A percentile compares a stretch with the other conserved stretches of the same genome.
Conservation (phyloP, 2,329 filamentous ascomycete genomes). For the Claviceps purpurea region DNA sequence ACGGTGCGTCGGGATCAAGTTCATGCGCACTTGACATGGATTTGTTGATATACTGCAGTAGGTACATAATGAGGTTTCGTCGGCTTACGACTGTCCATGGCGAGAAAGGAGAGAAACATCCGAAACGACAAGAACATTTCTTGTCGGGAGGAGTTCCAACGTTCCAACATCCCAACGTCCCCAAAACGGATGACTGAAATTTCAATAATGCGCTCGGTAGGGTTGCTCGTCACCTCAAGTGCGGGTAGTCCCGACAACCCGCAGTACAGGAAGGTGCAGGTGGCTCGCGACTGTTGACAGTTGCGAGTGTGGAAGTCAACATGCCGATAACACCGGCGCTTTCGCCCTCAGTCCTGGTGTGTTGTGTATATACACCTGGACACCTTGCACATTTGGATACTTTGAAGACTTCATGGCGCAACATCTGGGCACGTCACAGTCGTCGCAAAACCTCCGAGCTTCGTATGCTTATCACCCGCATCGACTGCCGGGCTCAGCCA, state of each 20-base stretch:
- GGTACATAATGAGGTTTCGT: neutral
- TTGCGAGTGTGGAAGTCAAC: neutral
- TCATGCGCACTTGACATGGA: neutral
- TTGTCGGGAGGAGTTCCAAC: neutral
- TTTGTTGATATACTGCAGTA: constrained; percentile 1
- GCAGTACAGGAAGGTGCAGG: neutral
- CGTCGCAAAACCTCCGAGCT: constrained; percentile 10
- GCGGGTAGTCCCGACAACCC: neutral
- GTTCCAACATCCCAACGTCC: neutral
- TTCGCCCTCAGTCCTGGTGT: neutral
- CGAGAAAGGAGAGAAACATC: neutral
- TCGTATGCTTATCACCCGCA: constrained; percentile 6
- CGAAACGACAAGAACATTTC: neutral
- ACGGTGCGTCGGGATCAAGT: neutral
- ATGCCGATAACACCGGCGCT: neutral
- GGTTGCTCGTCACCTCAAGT: neutral
- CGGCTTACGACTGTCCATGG: neutral
- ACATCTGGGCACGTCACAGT: constrained; percentile 13
- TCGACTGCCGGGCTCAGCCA: constrained; percentile 13
- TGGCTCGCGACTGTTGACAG: neutral
- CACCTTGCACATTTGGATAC: neutral
- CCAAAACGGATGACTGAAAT: neutral
- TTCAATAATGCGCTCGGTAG: neutral
- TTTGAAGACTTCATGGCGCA: constrained; percentile 6
- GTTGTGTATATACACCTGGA: neutral